phyloP scores from a whole-genome alignment of 768 basidiomycete genomes.

The Suillus spraguei region DNA sequence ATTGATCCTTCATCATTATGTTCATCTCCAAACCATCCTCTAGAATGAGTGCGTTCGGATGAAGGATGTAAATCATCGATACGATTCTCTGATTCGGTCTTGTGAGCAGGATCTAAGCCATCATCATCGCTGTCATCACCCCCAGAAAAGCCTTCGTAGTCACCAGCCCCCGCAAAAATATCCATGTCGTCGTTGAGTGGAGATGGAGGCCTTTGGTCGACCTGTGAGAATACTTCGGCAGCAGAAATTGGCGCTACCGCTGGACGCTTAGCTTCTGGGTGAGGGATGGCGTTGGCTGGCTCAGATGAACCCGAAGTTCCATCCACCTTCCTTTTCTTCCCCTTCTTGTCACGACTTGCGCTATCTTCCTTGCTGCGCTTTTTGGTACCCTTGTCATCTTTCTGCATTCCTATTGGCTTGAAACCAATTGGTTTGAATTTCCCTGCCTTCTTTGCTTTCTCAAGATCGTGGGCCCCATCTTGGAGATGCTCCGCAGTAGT shows the following conservation, averaged over 20 bases:
- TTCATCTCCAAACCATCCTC: slow-evolving; percentile 53
- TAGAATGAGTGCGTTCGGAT: slow-evolving; percentile 11
- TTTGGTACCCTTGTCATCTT: slow-evolving; percentile 43
- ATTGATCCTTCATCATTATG: slow-evolving; percentile 23
- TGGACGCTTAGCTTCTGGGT: slow-evolving; percentile 24
- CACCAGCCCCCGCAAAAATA: slow-evolving; percentile 86
- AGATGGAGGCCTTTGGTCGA: slow-evolving; percentile 16
- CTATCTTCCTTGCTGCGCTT: slow-evolving; percentile 50
- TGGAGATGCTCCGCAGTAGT: slow-evolving; percentile 19
- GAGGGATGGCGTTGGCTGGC: slow-evolving; percentile 24
- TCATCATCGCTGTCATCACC: slow-evolving; percentile 39
- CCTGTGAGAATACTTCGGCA: slow-evolving; percentile 11
- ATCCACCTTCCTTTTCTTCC: slow-evolving; percentile 62
- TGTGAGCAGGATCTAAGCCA: slow-evolving; percentile 14
- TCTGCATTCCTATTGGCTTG: slow-evolving; percentile 54
- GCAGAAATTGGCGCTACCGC: slow-evolving; percentile 3
- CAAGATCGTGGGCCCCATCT: slow-evolving; percentile 30
- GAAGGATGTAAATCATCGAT: slow-evolving; percentile 5
- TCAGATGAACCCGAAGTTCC: slow-evolving; percentile 22
- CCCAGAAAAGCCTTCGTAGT: slow-evolving; percentile 72
- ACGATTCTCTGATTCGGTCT: slow-evolving; percentile 8
- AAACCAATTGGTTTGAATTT: slow-evolving; percentile 62
- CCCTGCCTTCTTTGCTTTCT: slow-evolving; percentile 40
- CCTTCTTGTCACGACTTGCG: slow-evolving; percentile 44
- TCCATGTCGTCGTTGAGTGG: slow-evolving; percentile 66